A percentile compares a stretch with the other conserved stretches of the same genome.
These are phyloP conservation scores for Raphanus raphanistrum DNA, from an alignment of 345 rosid species.

Conservation along the genomic window DNA sequence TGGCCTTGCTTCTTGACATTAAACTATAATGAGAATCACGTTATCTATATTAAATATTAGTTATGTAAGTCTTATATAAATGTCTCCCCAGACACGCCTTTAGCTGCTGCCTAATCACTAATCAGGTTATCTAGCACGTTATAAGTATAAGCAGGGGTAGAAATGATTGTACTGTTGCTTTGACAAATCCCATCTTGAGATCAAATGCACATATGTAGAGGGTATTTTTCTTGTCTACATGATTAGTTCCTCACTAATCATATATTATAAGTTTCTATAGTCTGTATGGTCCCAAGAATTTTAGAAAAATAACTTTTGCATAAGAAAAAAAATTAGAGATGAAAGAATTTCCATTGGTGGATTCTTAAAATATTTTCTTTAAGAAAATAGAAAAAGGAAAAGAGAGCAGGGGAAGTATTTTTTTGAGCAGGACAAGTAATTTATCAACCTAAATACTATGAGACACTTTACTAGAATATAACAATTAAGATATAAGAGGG, in stretches of 20 bases:
- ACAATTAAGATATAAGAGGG: not conserved
- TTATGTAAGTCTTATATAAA: not conserved
- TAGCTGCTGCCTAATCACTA: not conserved
- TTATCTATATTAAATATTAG: not conserved
- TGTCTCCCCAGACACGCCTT: not conserved
- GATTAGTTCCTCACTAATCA: not conserved
- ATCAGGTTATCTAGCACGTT: not conserved
- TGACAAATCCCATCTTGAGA: not conserved
- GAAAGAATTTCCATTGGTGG: slow-evolving; percentile 47
- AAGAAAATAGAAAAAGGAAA: not conserved
- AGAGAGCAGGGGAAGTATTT: slow-evolving; percentile 34
- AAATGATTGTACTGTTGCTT: not conserved
- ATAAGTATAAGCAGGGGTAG: not conserved
- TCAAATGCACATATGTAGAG: not conserved
- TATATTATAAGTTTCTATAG: not conserved
- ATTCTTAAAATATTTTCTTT: not conserved
- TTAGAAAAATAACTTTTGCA: not conserved
- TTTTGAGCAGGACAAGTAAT: not conserved
- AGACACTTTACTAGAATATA: not conserved
- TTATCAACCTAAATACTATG: slow-evolving; percentile 4
- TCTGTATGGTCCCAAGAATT: not conserved
- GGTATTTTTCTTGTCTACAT: not conserved
- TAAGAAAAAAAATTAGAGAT: slow-evolving; percentile 16
- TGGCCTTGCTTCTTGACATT: not conserved
- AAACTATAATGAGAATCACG: not conserved